Base-by-base conservation (phyloP, 257 asterid species). In the Coffea eugenioides region DNA sequence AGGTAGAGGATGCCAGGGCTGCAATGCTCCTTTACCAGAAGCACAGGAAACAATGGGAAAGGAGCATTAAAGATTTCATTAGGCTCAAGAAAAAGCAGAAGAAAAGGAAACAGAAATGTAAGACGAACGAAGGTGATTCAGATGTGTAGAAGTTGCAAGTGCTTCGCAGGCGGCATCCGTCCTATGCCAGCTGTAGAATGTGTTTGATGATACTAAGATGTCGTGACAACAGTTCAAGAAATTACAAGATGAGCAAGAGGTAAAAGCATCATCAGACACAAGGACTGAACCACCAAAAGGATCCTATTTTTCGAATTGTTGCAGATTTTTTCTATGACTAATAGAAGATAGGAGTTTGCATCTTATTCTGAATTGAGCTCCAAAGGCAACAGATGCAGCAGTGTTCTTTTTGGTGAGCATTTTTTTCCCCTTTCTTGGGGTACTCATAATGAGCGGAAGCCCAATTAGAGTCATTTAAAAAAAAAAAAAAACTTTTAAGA, bases 1-100 rank as follows among this genome's bases (percentile, higher is more conserved):
- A 93, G 99, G 78, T 95, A 74, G 97, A 95, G 85, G 99, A 95
- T 52, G 92, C 97, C 66, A 92, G 97, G 68, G 99, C 98, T 64
- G 98, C 97, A 25, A 93, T 95, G 99, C 61, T 90, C 83, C 94
- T 95, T 71, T 93, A 93, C 83, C 87, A 86, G 84, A 93, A 85
- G 71, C 83, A 83, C 87, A 83, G 82, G 43, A 93, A 86, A 84
- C 89, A 85, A 73, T 93, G 98, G 99, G 98, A 93, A 84, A 91
- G 76, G 86, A 84, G 83, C 71, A 72, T 86, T 83, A 95, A 95
- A 83, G 97, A 92, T 87, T 83, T 85, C 76, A 56, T 34, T 14
- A 89, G 91, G 84, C 87, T 88, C 70, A 87, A 91, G 86, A 88
- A 85, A 48, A 92, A 88, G 70, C 92, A 88, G 88, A 88, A 88